Conservation (phyloP, 257 asterid species). For the Capsicum baccatum region DNA sequence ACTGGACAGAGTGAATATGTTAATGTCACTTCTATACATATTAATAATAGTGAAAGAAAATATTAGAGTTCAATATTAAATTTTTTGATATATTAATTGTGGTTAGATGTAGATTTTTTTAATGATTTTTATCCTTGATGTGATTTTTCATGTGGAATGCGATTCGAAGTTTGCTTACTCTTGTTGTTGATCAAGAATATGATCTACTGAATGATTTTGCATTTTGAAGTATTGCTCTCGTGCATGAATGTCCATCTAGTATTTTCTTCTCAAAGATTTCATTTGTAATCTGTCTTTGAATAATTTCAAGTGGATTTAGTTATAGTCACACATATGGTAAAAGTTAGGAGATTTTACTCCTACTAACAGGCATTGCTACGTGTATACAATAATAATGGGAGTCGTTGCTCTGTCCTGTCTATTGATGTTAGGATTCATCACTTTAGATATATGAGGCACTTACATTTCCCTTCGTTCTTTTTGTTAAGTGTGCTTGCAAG, state of each 20-base stretch:
- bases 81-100: no score
- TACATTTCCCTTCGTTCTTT: no score
- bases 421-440: no score
- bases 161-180: background rate
- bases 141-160: background rate
- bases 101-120: background rate
- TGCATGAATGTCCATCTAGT: background rate
- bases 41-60: background rate
- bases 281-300: background rate
- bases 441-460: no score
- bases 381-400: background rate
- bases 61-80: no score
- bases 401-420: background rate
- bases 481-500: no score
- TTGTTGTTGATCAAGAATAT: background rate
- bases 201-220: background rate
- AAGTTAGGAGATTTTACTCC: background rate
- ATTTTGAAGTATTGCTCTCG: background rate
- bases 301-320: background rate
- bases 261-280: background rate
- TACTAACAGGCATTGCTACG: background rate
- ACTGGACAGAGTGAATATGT: background rate
- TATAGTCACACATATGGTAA: background rate
- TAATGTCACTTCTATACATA: background rate
- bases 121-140: slow-evolving; percentile 10